Base-by-base conservation (phyloP, 495 filamentous ascomycete species). In the Daldinia concentrica region DNA sequence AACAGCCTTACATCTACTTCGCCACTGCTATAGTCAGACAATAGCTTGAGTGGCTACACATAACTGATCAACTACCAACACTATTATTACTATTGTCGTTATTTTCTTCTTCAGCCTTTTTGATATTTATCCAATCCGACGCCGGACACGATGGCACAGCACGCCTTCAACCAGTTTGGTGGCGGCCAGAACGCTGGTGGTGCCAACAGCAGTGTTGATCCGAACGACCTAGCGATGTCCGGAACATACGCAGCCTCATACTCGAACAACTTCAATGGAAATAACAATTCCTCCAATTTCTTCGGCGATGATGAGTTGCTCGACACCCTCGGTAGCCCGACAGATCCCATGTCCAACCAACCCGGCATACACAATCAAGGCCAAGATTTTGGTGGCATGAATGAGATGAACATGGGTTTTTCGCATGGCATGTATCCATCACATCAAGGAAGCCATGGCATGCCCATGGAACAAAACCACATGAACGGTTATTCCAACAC, bases 401-500 rank as follows among this genome's bases (percentile, higher is more conserved):
- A 80, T 56, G 83, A 84, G 29, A 83, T 86, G 76, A 81, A 81
- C 58, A 82, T 85, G 73, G 77, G 75, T 27, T 83, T 79, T 59
- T 70, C 80, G 50, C 81, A 84, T 39, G 80, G 77, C 52, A 80
- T 85, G n/a, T 87, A 85, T 71, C 66, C 77, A 3, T 71, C 71
- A 14, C 82, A 85, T 36, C 82, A 82, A 48, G 78, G 81, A 37
- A 75, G 72, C 56, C 67, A 73, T 12, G 74, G 69, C 11, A 30
- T 85, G 61, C 81, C 74, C 4, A 80, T 85, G 58, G 82, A 85
- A n/a, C 83, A 86, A 54, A 74, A 76, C 24, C 86, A 89, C 32
- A 87, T 91, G 75, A 91, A 89, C 30, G 89, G 92, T 34, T 97
- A 89, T 78, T 97, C 94, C 29, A 90, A 90, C 72, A 97, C 93